phyloP scores from a whole-genome alignment of 495 filamentous ascomycete species.

The Margaritispora aquatica region DNA sequence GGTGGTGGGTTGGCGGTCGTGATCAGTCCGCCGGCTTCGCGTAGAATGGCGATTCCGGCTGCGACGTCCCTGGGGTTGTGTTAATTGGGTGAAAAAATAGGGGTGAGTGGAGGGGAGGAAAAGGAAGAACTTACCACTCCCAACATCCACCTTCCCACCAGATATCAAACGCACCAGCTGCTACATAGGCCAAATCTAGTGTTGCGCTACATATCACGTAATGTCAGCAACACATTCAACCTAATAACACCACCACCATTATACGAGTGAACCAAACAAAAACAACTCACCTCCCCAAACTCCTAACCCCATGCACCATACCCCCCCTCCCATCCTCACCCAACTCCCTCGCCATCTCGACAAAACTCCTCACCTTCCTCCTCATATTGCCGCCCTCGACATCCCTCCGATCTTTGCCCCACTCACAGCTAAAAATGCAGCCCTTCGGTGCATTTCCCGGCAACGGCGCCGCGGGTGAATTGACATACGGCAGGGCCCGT shows the following conservation, averaged over 20 bases:
- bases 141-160: conserved; percentile 86
- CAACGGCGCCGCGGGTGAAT: conserved; percentile 51
- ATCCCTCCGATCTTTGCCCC: conserved; percentile 66
- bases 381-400: conserved; percentile 53
- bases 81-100: not conserved
- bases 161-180: conserved; percentile 62
- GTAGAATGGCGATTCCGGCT: conserved; percentile 70
- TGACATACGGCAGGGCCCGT: conserved; percentile 49
- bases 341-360: conserved; percentile 62
- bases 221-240: too few species aligned
- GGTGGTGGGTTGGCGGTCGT: conserved; percentile 62
- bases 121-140: conserved; percentile 47
- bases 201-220: conserved; percentile 55
- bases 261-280: not conserved
- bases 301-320: conserved; percentile 76
- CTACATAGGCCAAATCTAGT: conserved; percentile 68
- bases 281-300: conserved; percentile 43
- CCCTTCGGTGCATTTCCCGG: conserved; percentile 54
- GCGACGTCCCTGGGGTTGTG: conserved; percentile 57
- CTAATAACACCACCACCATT: too few species aligned
- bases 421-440: conserved; percentile 66
- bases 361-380: conserved; percentile 62
- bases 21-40: conserved; percentile 64
- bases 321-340: conserved; percentile 57
- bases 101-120: not conserved